Evolutionary conservation across 169 alveolate genomes (phyloP).

Genomic region (Cryptosporidium canis): DNA sequence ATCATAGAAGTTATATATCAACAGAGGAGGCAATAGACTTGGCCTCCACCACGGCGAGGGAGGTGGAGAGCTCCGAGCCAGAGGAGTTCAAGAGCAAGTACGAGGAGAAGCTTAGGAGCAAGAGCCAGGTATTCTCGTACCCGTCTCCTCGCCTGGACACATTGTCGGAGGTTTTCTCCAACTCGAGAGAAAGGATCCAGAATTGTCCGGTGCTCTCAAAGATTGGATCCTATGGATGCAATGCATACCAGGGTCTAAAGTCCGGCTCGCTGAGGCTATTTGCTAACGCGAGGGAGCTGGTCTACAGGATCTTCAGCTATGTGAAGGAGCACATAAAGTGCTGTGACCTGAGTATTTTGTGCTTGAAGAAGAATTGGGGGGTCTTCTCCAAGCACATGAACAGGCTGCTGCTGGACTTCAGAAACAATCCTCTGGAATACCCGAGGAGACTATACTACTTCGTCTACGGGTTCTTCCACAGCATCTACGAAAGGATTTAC

Average conservation of each 20-base stretch:
- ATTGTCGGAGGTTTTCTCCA: neutral
- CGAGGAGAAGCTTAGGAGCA: constrained; percentile 47
- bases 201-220: neutral
- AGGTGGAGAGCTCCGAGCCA: constrained; percentile 40
- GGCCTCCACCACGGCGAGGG: constrained; percentile 58
- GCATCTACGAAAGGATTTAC: constrained; percentile 22
- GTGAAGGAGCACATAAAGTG: neutral
- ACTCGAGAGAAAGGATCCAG: constrained; percentile 12
- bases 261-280: neutral
- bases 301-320: neutral
- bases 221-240: neutral
- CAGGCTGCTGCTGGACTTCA: neutral
- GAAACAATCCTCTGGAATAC: constrained; percentile 33
- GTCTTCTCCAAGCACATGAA: neutral
- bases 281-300: neutral
- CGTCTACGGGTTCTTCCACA: constrained; percentile 37
- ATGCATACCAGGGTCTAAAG: neutral
- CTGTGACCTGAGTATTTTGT: neutral
- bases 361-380: constrained; percentile 6
- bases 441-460: constrained; percentile 1
- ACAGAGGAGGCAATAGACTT: constrained; percentile 68
- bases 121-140: constrained; percentile 45
- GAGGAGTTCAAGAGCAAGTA: constrained; percentile 41
- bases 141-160: constrained; percentile 30
- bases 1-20: constrained; percentile 34